A percentile compares a stretch with the other conserved stretches of the same genome.
Evolutionary conservation across 1,284 basidiomycete species (phyloP).

Genomic region (Sanghuangporus weigelae): DNA sequence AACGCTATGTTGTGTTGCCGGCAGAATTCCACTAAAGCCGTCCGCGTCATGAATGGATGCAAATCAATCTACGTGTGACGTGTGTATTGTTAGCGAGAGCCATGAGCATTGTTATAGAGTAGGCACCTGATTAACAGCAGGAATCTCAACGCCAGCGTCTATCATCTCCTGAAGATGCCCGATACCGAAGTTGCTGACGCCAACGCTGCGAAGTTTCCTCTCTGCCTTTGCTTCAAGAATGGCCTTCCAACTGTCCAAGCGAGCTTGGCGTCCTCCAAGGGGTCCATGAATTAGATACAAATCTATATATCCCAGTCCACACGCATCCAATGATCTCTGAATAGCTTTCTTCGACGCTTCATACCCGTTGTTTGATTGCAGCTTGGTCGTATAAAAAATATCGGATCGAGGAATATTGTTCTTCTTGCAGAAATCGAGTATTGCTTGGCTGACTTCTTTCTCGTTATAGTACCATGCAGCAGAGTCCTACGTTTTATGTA

Average conservation of each 20-base stretch:
- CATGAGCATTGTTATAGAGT: background rate
- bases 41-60: constrained; percentile 52
- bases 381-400: constrained; percentile 68
- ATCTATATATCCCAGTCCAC: constrained; percentile 48
- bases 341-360: constrained; percentile 45
- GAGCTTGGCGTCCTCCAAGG: constrained; percentile 32
- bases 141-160: constrained; percentile 33
- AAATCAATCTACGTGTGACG: constrained; percentile 39
- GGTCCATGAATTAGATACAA: constrained; percentile 53
- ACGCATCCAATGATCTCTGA: constrained; percentile 46
- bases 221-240: constrained; percentile 36
- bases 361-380: constrained; percentile 55
- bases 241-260: constrained; percentile 39
- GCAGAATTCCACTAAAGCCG: constrained; percentile 46
- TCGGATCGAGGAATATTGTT: constrained; percentile 44
- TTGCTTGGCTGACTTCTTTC: constrained; percentile 52
- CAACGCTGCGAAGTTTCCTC: constrained; percentile 46
- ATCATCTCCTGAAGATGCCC: constrained; percentile 46
- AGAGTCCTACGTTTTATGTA: constrained; percentile 36
- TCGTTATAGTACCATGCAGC: constrained; percentile 71
- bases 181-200: constrained; percentile 51
- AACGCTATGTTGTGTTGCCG: constrained; percentile 38
- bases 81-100: background rate
- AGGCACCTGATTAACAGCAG: constrained; percentile 45
- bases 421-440: constrained; percentile 48